Percentiles rank a stretch among this genome's conserved stretches.
Evolutionary conservation across 225 moss, liverwort and hornwort genomes (phyloP).

Genomic region (Pleurozium schreberi): DNA sequence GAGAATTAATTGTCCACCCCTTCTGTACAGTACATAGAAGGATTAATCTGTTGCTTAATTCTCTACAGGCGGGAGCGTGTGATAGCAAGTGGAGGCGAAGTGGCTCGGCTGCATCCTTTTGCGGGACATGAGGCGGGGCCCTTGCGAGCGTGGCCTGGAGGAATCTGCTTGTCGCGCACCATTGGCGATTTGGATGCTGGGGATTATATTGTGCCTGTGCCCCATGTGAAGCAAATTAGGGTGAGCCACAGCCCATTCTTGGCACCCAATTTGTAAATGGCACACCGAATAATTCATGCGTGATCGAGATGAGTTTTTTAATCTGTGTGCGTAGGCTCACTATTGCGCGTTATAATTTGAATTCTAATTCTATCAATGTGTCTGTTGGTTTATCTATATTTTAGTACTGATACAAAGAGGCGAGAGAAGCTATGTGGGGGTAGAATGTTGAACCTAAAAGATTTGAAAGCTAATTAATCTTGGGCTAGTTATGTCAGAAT

Average conservation of each 20-base stretch:
- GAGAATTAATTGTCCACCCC: background rate
- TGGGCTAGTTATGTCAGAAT: background rate
- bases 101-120: constrained; percentile 48
- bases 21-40: background rate
- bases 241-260: background rate
- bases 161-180: constrained; percentile 76
- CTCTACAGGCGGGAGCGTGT: constrained; percentile 49
- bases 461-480: background rate
- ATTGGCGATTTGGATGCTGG: constrained; percentile 87
- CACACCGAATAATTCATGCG: background rate
- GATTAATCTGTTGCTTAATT: background rate
- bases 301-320: background rate
- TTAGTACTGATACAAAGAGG: background rate
- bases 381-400: background rate
- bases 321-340: background rate
- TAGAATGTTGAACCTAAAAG: background rate
- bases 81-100: constrained; percentile 64
- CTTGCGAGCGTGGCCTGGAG: constrained; percentile 81
- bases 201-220: constrained; percentile 80
- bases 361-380: background rate
- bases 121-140: constrained; percentile 61
- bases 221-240: constrained; percentile 78
- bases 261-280: background rate
- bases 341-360: background rate
- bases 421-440: background rate